Evolutionary conservation across 2,329 filamentous ascomycete species (phyloP).

Genomic region (Dactylellina leptospora): DNA sequence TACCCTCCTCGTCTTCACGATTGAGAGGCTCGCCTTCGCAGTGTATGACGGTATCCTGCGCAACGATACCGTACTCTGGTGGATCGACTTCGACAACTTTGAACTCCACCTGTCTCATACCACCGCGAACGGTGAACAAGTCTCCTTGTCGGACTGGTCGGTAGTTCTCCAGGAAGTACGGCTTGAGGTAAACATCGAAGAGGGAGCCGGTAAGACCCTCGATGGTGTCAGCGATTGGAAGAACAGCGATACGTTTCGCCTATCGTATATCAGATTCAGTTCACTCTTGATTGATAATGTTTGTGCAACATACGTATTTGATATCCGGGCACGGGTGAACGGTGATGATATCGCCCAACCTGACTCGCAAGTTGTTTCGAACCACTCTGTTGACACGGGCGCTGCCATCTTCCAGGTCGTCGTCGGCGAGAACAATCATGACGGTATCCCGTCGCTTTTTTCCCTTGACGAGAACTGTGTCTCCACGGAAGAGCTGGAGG

Average conservation of each 20-base stretch:
- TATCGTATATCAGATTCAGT: conserved; percentile 61
- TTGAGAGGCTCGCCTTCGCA: conserved; percentile 97
- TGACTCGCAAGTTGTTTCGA: conserved; percentile 96
- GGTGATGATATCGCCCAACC: conserved; percentile 94
- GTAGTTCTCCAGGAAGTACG: conserved; percentile 99
- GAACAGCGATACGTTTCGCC: conserved; percentile 98
- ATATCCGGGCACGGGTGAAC: conserved; percentile 98
- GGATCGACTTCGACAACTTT: conserved; percentile 99
- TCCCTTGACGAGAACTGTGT: conserved; percentile 96
- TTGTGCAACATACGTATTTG: conserved; percentile 87
- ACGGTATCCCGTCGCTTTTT: conserved; percentile 99
- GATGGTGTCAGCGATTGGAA: conserved; percentile 96
- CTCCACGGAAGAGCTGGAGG: conserved; percentile 96
- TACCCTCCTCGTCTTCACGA: conserved; percentile 98
- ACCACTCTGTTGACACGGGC: conserved; percentile 98
- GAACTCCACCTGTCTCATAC: conserved; percentile 99
- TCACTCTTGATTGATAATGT: background rate
- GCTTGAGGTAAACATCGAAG: conserved; percentile 98
- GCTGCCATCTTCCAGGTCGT: conserved; percentile 96
- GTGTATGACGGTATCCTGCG: conserved; percentile 98
- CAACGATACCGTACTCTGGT: conserved; percentile 97
- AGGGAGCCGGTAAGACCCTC: conserved; percentile 97
- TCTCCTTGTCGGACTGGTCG: conserved; percentile 96
- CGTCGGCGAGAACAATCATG: conserved; percentile 94
- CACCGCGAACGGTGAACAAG: conserved; percentile 94